These are phyloP conservation scores for Cucumis sativus DNA, from an alignment of 306 rosid genomes.

Conservation along the genomic window Cucumber_9930_V3 NC_026656.2:13725001-13725500, in stretches of 20 bases:
- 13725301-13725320: background rate
- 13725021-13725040: background rate
- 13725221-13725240: conserved; percentile 72
- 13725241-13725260: conserved; percentile 3
- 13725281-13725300: background rate
- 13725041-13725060: background rate
- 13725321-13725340: background rate
- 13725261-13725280: background rate
- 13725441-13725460: too few species aligned
- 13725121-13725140: conserved; percentile 87
- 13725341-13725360: background rate
- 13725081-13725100: conserved; percentile 30
- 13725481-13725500: too few species aligned
- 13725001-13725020: background rate
- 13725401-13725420: too few species aligned
- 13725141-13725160: conserved; percentile 82
- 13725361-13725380: too few species aligned
- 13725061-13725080: background rate
- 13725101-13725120: conserved; percentile 77
- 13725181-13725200: conserved; percentile 72
- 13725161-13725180: conserved; percentile 66
- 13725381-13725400: too few species aligned
- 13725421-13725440: too few species aligned
- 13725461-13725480: too few species aligned
- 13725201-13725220: conserved; percentile 86